phyloP scores from a whole-genome alignment of 371 early-diverging fungal species.

The Smittium culicis region DNA sequence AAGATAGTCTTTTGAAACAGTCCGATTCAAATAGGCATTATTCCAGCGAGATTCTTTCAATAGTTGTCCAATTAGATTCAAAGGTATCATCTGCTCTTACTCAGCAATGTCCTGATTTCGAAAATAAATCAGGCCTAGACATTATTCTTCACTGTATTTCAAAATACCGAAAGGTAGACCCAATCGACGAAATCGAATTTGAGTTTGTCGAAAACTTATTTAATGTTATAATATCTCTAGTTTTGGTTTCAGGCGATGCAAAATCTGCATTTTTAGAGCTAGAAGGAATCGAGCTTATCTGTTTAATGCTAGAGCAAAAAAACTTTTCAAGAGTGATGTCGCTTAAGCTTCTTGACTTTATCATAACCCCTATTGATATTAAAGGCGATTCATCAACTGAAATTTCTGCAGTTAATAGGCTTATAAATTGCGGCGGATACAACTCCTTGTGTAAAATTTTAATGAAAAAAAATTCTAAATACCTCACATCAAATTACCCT shows the following conservation, averaged over 20 bases:
- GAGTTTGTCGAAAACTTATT: slow-evolving; percentile 86
- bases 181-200: slow-evolving; percentile 63
- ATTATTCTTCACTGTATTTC: slow-evolving; percentile 48
- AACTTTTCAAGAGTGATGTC: slow-evolving; percentile 65
- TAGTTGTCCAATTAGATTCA: slow-evolving; percentile 50
- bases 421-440: neutral
- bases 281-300: slow-evolving; percentile 85
- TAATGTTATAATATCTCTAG: slow-evolving; percentile 52
- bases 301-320: slow-evolving; percentile 73
- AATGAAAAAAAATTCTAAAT: slow-evolving; percentile 3
- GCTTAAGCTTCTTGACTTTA: slow-evolving; percentile 75
- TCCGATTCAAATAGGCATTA: slow-evolving; percentile 72
- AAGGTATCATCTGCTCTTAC: neutral
- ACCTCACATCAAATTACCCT: neutral
- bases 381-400: neutral
- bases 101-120: slow-evolving; percentile 17
- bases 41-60: slow-evolving; percentile 70
- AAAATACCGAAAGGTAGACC: slow-evolving; percentile 40
- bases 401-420: neutral
- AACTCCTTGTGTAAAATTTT: neutral
- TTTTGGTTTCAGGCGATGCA: slow-evolving; percentile 14
- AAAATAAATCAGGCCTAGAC: slow-evolving; percentile 57
- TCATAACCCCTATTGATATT: slow-evolving; percentile 41
- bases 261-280: slow-evolving; percentile 57
- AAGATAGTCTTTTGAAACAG: slow-evolving; percentile 16